phyloP scores from a whole-genome alignment of 106 monocot species.

The Posidonia australis region DNA sequence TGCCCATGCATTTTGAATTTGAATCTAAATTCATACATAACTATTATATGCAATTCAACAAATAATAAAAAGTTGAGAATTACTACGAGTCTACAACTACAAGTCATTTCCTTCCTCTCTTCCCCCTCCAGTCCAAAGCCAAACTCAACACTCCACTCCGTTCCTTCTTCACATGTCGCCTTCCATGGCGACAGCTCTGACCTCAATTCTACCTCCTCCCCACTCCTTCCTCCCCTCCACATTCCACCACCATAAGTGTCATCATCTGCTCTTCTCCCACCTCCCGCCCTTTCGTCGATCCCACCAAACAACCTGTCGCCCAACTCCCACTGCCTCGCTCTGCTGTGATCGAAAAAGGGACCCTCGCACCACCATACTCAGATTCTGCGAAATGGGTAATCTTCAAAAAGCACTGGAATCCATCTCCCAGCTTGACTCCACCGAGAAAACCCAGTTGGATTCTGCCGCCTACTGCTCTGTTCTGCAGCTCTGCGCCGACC shows the following conservation, averaged over 20 bases:
- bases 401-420: constrained; percentile 24
- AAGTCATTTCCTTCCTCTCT: too few species aligned
- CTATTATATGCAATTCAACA: too few species aligned
- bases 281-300: not conserved
- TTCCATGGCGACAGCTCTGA: not conserved
- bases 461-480: constrained; percentile 26
- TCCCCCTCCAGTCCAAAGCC: too few species aligned
- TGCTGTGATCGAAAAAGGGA: not conserved
- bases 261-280: not conserved
- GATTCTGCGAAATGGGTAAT: constrained; percentile 24
- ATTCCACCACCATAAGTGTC: not conserved
- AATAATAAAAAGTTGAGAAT: too few species aligned
- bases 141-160: too few species aligned
- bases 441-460: constrained; percentile 1
- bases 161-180: too few species aligned
- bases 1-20: too few species aligned
- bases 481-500: constrained; percentile 58
- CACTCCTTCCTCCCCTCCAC: not conserved
- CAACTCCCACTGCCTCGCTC: not conserved
- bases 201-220: not conserved
- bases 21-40: too few species aligned
- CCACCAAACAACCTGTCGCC: not conserved
- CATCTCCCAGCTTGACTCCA: constrained; percentile 13
- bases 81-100: too few species aligned
- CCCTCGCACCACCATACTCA: constrained; percentile 10